These are phyloP conservation scores for Pachyrhizus erosus DNA, from an alignment of 306 rosid genomes.

Conservation along the genomic window DNA sequence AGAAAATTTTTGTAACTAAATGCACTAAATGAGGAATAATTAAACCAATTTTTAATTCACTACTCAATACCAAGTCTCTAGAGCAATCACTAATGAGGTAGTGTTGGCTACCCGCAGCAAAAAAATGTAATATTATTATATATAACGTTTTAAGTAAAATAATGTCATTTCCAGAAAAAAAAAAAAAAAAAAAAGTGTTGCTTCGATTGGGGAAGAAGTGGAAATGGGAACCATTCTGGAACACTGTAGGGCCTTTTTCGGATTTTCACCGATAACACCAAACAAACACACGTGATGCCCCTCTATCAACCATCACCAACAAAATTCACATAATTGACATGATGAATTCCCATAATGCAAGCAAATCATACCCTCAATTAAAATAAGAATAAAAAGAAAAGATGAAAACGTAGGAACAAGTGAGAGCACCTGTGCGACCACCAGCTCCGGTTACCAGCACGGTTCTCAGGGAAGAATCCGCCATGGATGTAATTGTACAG, in stretches of 20 bases:
- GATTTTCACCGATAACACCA: not conserved
- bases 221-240: not conserved
- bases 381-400: not conserved
- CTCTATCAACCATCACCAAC: constrained; percentile 86
- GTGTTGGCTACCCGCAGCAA: too few species aligned
- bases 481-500: constrained; percentile 52
- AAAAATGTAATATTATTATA: too few species aligned
- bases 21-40: too few species aligned
- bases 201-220: not conserved
- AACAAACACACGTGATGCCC: constrained; percentile 66
- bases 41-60: too few species aligned
- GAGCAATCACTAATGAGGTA: too few species aligned
- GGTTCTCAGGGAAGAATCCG: constrained; percentile 58
- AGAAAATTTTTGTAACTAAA: too few species aligned
- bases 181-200: too few species aligned
- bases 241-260: not conserved
- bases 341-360: not conserved
- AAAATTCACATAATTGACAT: not conserved
- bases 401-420: not conserved
- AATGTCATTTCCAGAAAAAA: too few species aligned
- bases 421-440: constrained; percentile 80
- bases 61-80: too few species aligned
- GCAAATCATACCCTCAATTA: not conserved
- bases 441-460: constrained; percentile 97
- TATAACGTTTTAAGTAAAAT: too few species aligned